Base-by-base conservation (phyloP, 208 protist species). In the Herpetomonas tarakana region DNA sequence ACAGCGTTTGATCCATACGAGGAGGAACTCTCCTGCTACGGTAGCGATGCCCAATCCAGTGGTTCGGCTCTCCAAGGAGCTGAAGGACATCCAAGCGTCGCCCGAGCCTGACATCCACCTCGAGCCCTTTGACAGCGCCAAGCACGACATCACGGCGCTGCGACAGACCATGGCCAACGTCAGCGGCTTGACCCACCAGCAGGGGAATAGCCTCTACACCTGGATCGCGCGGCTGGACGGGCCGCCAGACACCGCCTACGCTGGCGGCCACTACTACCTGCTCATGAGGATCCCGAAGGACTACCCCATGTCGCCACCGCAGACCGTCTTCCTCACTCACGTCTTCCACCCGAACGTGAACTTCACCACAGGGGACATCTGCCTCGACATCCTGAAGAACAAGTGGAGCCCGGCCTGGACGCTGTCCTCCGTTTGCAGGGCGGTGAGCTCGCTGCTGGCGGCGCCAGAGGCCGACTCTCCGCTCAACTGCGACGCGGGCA, bases 321-420 rank as follows among this genome's bases (percentile, higher is more conserved):
- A 66, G 9, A 89, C 88, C 0, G 25, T 57, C 24, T 97, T 97
- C 62, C 26, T 77, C 21, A 96, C 87, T 0, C 85, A 84, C 22
- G 81, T 97, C 25, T 97, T 96, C 57, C 93, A 97, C 62, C 91
- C 91, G 0, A 97, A 97, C 56, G 83, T 97, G 3, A 75, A 92
- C 67, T 97, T 94, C 63, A 61, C 62, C 18, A 86, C 61, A 21
- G 93, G 93, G 19, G 74, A 87, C 25, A 88, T 97, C 11, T 97
- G 93, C 52, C 68, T 97, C 1, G 93, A 97, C 54, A 96, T 97
- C 56, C 72, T 97, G 26, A 97, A 97, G 60, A 81, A 58, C 28
- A 63, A 66, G 0, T 97, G 93, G 93, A 86, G 73, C 4, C 93
- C 93, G 3, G 93, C 91, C 44, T 97, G 93, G 91, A 96, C 89